Percentiles rank a stretch among this genome's conserved stretches.
phyloP scores from a whole-genome alignment of 164 flowering plant species.

The Cinnamomum micranthum region DNA sequence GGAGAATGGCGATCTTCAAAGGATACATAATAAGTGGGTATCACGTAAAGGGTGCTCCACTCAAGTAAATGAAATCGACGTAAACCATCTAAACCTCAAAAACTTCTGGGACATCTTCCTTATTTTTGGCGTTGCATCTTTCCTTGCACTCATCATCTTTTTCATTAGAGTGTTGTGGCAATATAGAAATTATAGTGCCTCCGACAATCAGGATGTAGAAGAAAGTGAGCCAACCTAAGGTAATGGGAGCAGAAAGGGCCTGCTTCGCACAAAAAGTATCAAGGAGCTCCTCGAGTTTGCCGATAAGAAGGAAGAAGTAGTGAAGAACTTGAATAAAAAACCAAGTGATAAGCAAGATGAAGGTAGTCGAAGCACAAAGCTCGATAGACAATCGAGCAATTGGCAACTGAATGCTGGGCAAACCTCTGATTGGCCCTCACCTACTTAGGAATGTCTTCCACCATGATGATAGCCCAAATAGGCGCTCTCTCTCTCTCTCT shows the following conservation, averaged over 20 bases:
- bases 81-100: conserved; percentile 43
- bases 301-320: conserved; percentile 58
- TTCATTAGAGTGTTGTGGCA: conserved; percentile 41
- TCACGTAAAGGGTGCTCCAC: conserved; percentile 32
- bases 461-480: no score
- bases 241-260: conserved; percentile 7
- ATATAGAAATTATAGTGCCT: conserved; percentile 39
- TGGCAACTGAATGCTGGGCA: no score
- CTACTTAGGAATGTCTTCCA: no score
- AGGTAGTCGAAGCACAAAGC: no score
- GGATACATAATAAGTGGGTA: conserved; percentile 75
- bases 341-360: conserved; percentile 18
- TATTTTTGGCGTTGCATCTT: conserved; percentile 62
- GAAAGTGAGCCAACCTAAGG: neutral
- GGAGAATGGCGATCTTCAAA: conserved; percentile 82
- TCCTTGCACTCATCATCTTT: conserved; percentile 54
- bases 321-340: conserved; percentile 16
- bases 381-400: no score
- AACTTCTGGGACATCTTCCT: conserved; percentile 97
- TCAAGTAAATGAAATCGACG: conserved; percentile 33
- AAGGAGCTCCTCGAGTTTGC: conserved; percentile 32
- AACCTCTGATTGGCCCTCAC: no score
- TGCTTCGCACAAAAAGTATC: conserved; percentile 31
- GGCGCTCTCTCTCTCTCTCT: conserved; percentile 1
- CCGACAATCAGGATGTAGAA: conserved; percentile 18